Base-by-base conservation (phyloP, 805 yeast genomes). In the Candida manassasensis region DNA sequence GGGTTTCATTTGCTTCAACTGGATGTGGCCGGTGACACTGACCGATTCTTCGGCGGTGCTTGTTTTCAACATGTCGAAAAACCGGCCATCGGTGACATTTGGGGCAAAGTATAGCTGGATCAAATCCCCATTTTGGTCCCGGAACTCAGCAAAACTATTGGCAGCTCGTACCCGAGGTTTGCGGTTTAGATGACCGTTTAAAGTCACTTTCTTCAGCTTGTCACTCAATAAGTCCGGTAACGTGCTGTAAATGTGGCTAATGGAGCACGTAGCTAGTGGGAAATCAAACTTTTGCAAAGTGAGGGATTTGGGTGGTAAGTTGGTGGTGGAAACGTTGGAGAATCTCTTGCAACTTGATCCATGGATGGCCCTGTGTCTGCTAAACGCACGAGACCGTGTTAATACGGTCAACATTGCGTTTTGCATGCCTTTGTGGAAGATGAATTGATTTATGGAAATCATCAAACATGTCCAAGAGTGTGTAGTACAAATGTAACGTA, bases 151-250 rank as follows among this genome's bases (percentile, higher is more conserved):
- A 64, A 93, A 90, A 1, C 76, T 69, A 32, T 85, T 63, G 35
- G 77, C 78, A 3, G 90, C 79, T 35, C 84, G 63, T 35, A 77
- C 76, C 36, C 81, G 71, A 0, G 96, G 93, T 44, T 81, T 79
- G 15, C 73, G 67, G 49, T 86, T 78, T 12, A 90, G 72, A 87
- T 96, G 93, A 0, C 98, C 97, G 43, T 85, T 77, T 6, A 90
- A 44, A 0, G 71, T 66, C 2, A 82, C 72, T 10, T 55, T 45
- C 3, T 40, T 39, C 32, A 26, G 27, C 11, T 14, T 31, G 29
- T 32, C 33, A 12, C 35, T 27, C 21, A 47, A 41, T 19, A 36
- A 41, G 0, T 27, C 8, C 3, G 43, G 44, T 7, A 52, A 28
- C 10, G 42, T 29, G 18, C 15, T 4, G n/a, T 32, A 27, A 4